These are phyloP conservation scores for Microthyrium microscopicum DNA, from an alignment of 2,329 filamentous ascomycete genomes.

Conservation along the genomic window DNA sequence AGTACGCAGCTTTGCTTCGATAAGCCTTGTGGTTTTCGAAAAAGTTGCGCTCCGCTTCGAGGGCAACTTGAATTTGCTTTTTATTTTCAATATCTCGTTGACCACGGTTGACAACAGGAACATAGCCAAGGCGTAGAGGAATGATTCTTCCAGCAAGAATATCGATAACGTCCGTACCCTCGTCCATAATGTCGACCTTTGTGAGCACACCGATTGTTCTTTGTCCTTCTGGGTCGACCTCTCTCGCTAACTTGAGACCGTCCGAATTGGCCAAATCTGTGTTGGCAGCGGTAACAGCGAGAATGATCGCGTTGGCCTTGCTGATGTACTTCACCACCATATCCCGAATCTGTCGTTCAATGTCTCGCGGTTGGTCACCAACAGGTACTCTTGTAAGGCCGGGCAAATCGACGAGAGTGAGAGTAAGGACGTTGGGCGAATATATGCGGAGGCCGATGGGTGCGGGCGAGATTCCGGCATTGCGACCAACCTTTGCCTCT, in stretches of 20 bases:
- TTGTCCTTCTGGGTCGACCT: conserved; percentile 95
- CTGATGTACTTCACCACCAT: conserved; percentile 98
- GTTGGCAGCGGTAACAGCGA: conserved; percentile 92
- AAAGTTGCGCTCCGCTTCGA: conserved; percentile 91
- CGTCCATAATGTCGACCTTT: conserved; percentile 98
- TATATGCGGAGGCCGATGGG: conserved; percentile 98
- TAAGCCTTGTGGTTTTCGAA: conserved; percentile 99
- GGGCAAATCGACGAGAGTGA: conserved; percentile 91
- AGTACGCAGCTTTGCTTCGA: conserved; percentile 96
- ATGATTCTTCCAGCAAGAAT: conserved; percentile 97
- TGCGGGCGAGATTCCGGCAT: conserved; percentile 88
- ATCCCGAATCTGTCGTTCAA: conserved; percentile 88
- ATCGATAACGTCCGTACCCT: conserved; percentile 94
- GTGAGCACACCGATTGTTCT: conserved; percentile 96
- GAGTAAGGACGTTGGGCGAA: conserved; percentile 91
- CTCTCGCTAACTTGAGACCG: conserved; percentile 84
- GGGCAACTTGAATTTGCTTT: conserved; percentile 75
- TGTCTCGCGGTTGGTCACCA: conserved; percentile 89
- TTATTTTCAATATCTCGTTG: conserved; percentile 98
- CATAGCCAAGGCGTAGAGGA: conserved; percentile 82
- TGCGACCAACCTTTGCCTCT: conserved; percentile 87
- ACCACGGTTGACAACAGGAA: conserved; percentile 93
- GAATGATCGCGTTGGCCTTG: conserved; percentile 94
- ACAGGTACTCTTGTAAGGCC: conserved; percentile 94
- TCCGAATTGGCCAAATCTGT: conserved; percentile 98